phyloP scores from a whole-genome alignment of 306 rosid genomes.

The Hippophae rhamnoides region DNA sequence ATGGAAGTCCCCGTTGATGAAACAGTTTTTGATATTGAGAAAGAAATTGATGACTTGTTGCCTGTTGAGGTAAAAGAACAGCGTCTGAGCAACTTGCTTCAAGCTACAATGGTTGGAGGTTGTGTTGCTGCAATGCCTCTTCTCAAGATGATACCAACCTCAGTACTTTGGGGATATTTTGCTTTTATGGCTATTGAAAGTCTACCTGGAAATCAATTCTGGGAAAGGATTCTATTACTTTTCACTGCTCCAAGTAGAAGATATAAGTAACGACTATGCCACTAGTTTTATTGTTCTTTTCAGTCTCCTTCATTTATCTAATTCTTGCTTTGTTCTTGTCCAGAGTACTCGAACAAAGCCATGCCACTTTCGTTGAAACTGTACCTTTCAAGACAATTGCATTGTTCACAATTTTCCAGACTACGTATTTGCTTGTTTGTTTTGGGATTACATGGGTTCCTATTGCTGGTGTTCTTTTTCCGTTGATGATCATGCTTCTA shows the following conservation, averaged over 20 bases:
- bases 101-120: slow-evolving; percentile 59
- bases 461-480: slow-evolving; percentile 68
- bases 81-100: slow-evolving; percentile 74
- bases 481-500: slow-evolving; percentile 76
- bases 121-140: slow-evolving; percentile 78
- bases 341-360: slow-evolving; percentile 54
- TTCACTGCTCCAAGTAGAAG: slow-evolving; percentile 64
- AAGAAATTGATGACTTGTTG: slow-evolving; percentile 61
- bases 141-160: slow-evolving; percentile 67
- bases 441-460: slow-evolving; percentile 82
- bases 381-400: slow-evolving; percentile 70
- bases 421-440: slow-evolving; percentile 59
- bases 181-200: slow-evolving; percentile 84
- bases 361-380: slow-evolving; percentile 58
- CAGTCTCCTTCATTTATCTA: not conserved
- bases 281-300: slow-evolving; percentile 1
- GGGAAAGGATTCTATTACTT: slow-evolving; percentile 65
- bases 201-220: slow-evolving; percentile 75
- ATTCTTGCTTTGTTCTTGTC: not conserved
- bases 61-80: slow-evolving; percentile 84
- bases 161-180: slow-evolving; percentile 78
- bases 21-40: slow-evolving; percentile 54
- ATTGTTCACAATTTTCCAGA: slow-evolving; percentile 53
- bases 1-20: slow-evolving; percentile 46
- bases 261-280: slow-evolving; percentile 46